Conservation (phyloP, 2,329 filamentous ascomycete species). For the Trichoderma sp. region DNA sequence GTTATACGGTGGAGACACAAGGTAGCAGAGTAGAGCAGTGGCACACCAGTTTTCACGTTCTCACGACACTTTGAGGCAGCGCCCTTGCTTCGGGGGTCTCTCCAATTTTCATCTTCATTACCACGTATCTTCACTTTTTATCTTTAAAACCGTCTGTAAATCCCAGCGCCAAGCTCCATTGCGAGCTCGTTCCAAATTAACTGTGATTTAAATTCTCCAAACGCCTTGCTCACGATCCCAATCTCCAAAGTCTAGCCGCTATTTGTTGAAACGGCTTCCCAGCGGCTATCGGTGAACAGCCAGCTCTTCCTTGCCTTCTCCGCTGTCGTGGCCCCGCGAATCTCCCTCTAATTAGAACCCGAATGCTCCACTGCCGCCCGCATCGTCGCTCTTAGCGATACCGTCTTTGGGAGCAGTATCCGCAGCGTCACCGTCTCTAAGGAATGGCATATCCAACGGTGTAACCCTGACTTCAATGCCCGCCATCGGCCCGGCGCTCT, state of each 20-base stretch:
- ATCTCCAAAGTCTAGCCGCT: not conserved
- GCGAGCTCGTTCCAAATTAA: not conserved
- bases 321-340: not conserved
- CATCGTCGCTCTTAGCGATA: not conserved
- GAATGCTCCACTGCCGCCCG: not conserved
- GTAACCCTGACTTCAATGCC: not conserved
- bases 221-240: not conserved
- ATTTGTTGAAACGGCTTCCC: not conserved
- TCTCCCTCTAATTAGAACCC: not conserved
- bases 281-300: not conserved
- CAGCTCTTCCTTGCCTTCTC: not conserved
- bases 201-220: not conserved
- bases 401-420: not conserved
- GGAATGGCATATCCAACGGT: not conserved
- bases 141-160: not conserved
- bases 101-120: not conserved
- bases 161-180: not conserved
- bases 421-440: not conserved
- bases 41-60: not conserved
- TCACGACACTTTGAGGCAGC: not conserved
- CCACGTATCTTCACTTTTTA: not conserved
- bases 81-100: not conserved
- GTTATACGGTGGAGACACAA: not conserved
- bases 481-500: not conserved
- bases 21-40: not conserved